Conservation (phyloP, 495 filamentous ascomycete genomes). For the Amniculicola lignicola region DNA sequence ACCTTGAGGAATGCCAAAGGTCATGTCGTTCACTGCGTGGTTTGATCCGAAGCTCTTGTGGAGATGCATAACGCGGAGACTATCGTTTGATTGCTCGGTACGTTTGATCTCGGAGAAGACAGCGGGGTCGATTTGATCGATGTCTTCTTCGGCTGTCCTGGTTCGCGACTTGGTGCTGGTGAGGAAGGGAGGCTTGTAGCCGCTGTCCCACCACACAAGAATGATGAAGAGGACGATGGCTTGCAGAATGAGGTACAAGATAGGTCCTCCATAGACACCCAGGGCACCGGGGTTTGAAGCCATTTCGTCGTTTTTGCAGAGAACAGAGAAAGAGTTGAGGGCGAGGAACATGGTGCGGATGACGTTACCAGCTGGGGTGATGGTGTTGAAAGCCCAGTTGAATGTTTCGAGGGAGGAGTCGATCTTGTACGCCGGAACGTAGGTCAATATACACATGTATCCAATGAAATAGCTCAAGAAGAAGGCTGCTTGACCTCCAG, state of each 20-base stretch:
- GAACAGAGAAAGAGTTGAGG: constrained; percentile 73
- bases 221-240: constrained; percentile 61
- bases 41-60: constrained; percentile 58
- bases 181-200: constrained; percentile 53
- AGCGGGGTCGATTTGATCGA: constrained; percentile 46
- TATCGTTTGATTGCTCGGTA: constrained; percentile 53
- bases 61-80: constrained; percentile 70
- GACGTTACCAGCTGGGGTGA: constrained; percentile 69
- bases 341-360: constrained; percentile 67
- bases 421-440: constrained; percentile 58
- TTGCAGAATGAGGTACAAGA: constrained; percentile 75
- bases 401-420: constrained; percentile 59
- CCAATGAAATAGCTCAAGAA: constrained; percentile 31
- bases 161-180: constrained; percentile 28
- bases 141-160: constrained; percentile 46
- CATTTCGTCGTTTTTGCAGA: constrained; percentile 58
- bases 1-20: constrained; percentile 71
- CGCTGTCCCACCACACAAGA: constrained; percentile 72
- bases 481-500: constrained; percentile 58
- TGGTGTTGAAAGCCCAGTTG: constrained; percentile 64
- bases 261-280: constrained; percentile 72
- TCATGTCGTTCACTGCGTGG: constrained; percentile 75
- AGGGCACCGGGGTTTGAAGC: constrained; percentile 68
- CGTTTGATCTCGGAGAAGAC: constrained; percentile 49
- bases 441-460: constrained; percentile 68